Percentiles rank a stretch among this genome's conserved stretches.
These are phyloP conservation scores for Pseudohyphozyma bogoriensis DNA, from an alignment of 768 basidiomycete genomes.

Conservation along the genomic window DNA sequence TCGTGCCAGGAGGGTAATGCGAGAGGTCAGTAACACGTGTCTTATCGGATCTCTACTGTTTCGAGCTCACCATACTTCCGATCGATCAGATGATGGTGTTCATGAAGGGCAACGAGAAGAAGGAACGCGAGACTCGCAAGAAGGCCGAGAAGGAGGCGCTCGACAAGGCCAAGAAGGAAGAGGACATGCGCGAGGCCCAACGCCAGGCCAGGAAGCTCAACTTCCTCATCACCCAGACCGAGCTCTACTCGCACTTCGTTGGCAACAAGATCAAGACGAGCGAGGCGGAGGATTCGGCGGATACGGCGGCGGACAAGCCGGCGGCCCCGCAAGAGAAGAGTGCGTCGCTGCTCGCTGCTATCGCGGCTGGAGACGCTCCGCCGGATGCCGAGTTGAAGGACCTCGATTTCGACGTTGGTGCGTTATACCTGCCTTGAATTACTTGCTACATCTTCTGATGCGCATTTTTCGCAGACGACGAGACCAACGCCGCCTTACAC, in stretches of 20 bases:
- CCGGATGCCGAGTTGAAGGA: slow-evolving; percentile 48
- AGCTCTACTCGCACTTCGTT: slow-evolving; percentile 97
- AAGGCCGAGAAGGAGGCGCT: slow-evolving; percentile 89
- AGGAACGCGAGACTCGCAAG: slow-evolving; percentile 82
- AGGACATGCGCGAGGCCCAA: slow-evolving; percentile 85
- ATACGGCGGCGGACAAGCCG: slow-evolving; percentile 26
- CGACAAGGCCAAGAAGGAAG: slow-evolving; percentile 76
- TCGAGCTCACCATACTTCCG: background rate
- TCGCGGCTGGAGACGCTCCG: slow-evolving; percentile 43
- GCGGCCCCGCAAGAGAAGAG: slow-evolving; percentile 25
- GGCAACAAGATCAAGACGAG: slow-evolving; percentile 64
- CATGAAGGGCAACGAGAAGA: slow-evolving; percentile 97
- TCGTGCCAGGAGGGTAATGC: slow-evolving; percentile 77
- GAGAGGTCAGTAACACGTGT: slow-evolving; percentile 42
- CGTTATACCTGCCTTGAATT: slow-evolving; percentile 29
- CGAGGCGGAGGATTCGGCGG: slow-evolving; percentile 40
- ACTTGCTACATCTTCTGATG: background rate
- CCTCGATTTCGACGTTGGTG: slow-evolving; percentile 86
- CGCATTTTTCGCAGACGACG: slow-evolving; percentile 54
- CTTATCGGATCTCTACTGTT: too few species aligned
- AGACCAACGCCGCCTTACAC: slow-evolving; percentile 71
- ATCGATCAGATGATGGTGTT: slow-evolving; percentile 69
- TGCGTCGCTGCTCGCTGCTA: slow-evolving; percentile 12
- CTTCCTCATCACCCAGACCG: slow-evolving; percentile 96
- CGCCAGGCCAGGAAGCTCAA: slow-evolving; percentile 92